A percentile compares a stretch with the other conserved stretches of the same genome.
Conservation (phyloP, 805 yeast species). For the Saccharomycopsis sp. region DNA sequence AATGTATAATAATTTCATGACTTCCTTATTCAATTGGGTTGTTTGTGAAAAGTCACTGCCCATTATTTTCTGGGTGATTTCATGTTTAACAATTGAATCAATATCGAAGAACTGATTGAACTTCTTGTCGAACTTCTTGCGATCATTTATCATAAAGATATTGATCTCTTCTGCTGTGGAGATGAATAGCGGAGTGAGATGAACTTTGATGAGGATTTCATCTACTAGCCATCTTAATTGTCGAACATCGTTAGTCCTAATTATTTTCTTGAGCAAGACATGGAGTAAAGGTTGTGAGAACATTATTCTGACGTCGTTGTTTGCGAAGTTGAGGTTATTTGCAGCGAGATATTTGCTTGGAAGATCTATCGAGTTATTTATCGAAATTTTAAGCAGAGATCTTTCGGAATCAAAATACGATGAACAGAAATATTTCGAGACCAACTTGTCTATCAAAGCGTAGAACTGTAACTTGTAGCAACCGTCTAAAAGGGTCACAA, state of each 20-base stretch:
- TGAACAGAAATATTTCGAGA: neutral
- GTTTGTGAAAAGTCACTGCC: neutral
- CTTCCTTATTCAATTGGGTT: neutral
- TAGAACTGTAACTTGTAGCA: slow-evolving; percentile 3
- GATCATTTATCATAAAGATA: slow-evolving; percentile 7
- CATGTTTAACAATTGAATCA: slow-evolving; percentile 14
- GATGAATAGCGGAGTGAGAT: slow-evolving; percentile 3
- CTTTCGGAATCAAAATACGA: neutral
- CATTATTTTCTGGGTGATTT: slow-evolving; percentile 3
- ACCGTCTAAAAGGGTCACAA: neutral
- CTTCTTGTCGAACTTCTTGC: slow-evolving; percentile 9
- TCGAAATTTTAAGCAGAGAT: neutral
- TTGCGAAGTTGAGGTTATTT: neutral
- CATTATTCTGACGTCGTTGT: neutral
- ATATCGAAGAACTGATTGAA: slow-evolving; percentile 13
- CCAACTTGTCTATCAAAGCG: neutral
- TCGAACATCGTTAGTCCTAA: neutral
- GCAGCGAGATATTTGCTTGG: neutral
- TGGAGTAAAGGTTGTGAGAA: neutral
- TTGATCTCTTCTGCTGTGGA: slow-evolving; percentile 1
- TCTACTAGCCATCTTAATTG: neutral
- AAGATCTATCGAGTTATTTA: neutral
- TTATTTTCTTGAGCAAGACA: neutral
- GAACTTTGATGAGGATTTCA: neutral
- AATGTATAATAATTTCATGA: slow-evolving; percentile 1